These are phyloP conservation scores for Claviceps fusiformis DNA, from an alignment of 2,329 filamentous ascomycete species.

Conservation along the genomic window DNA sequence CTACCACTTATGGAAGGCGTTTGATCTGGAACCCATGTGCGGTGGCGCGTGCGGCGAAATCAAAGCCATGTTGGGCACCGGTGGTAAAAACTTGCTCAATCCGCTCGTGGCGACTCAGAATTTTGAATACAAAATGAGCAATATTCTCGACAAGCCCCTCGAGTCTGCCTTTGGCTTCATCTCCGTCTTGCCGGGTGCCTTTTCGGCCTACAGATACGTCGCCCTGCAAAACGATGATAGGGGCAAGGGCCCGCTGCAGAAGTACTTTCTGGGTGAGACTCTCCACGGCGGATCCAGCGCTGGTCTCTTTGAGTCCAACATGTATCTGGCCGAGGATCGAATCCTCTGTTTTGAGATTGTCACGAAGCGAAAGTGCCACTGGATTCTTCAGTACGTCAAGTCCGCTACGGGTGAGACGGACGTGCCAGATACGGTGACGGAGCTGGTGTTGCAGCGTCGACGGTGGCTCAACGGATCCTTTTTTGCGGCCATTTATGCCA, in stretches of 20 bases:
- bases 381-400: constrained; percentile 97
- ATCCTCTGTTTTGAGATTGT: constrained; percentile 98
- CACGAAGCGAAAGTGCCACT: constrained; percentile 91
- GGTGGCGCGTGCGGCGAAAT: constrained; percentile 96
- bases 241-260: constrained; percentile 80
- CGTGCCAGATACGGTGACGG: constrained; percentile 84
- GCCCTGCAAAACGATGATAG: constrained; percentile 95
- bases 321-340: constrained; percentile 97
- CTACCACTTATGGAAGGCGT: constrained; percentile 97
- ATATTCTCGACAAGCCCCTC: constrained; percentile 93
- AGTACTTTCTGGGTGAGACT: constrained; percentile 95
- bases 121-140: constrained; percentile 99
- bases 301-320: constrained; percentile 96
- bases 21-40: constrained; percentile 95
- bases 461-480: constrained; percentile 97
- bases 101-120: constrained; percentile 93
- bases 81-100: constrained; percentile 79
- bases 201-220: constrained; percentile 93
- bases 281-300: constrained; percentile 85
- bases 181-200: constrained; percentile 87
- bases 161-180: constrained; percentile 98
- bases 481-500: constrained; percentile 91
- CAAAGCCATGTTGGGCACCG: constrained; percentile 85
- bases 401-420: constrained; percentile 94
- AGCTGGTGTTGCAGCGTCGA: constrained; percentile 88